phyloP scores from a whole-genome alignment of 2,329 filamentous ascomycete genomes.

The Fusarium subglutinans region DNA sequence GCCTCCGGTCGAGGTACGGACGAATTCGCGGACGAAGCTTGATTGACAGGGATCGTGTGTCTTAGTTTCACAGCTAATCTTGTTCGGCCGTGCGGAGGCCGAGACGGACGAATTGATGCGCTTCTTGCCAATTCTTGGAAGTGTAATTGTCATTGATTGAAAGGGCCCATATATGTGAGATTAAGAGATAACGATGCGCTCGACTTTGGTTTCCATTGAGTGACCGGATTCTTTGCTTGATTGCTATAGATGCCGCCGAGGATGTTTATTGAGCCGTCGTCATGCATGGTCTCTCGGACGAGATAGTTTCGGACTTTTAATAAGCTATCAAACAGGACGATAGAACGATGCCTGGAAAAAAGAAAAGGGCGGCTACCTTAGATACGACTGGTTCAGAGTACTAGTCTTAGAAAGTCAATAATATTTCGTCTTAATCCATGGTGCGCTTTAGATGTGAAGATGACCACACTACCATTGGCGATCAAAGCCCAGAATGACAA shows the following conservation, averaged over 20 bases:
- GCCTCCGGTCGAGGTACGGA: constrained; percentile 22
- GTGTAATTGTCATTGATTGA: background rate
- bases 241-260: background rate
- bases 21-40: constrained; percentile 10
- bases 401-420: too few relatives aligned
- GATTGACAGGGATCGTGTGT: background rate
- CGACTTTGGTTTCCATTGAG: fast-evolving
- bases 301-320: background rate
- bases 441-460: background rate
- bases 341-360: too few relatives aligned
- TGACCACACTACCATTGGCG: fast-evolving
- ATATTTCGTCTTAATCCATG: background rate
- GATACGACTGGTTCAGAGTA: background rate
- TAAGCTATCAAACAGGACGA: background rate
- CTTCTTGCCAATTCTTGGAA: background rate
- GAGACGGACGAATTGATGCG: constrained; percentile 27
- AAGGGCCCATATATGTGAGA: background rate
- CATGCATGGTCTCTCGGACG: background rate
- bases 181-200: background rate
- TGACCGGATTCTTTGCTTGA: too few relatives aligned
- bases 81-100: constrained; percentile 28
- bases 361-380: too few relatives aligned
- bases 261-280: background rate
- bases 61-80: background rate
- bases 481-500: background rate